A percentile compares a stretch with the other conserved stretches of the same genome.
Conservation (phyloP, 1,284 basidiomycete species). For the Hypsizygus ulmarius region DNA sequence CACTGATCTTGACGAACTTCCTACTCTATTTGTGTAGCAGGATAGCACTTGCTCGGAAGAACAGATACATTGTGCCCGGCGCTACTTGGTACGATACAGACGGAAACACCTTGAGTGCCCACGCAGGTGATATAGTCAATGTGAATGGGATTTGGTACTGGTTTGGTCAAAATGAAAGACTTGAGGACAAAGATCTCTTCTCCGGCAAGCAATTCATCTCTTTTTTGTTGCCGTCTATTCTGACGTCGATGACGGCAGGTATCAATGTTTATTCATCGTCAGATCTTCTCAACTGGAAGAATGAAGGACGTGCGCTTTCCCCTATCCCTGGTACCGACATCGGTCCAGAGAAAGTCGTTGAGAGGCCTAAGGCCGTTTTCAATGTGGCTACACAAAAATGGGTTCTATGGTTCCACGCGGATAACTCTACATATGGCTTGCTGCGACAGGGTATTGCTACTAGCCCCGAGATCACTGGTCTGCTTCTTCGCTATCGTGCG, state of each 20-base stretch:
- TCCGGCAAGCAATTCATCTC: conserved; percentile 11
- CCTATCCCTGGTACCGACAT: conserved; percentile 24
- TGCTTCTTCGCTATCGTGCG: neutral
- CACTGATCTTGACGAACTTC: neutral
- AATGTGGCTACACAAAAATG: conserved; percentile 21
- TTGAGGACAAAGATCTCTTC: conserved; percentile 19
- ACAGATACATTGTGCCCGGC: conserved; percentile 26
- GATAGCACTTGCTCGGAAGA: conserved; percentile 15
- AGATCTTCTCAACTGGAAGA: conserved; percentile 27
- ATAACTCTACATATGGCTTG: conserved; percentile 25
- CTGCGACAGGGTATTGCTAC: conserved; percentile 24
- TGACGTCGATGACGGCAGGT: conserved; percentile 5
- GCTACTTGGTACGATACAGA: conserved; percentile 26
- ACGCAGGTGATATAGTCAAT: conserved; percentile 22
- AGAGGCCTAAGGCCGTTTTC: conserved; percentile 26
- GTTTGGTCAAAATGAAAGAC: conserved; percentile 22
- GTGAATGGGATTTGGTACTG: conserved; percentile 18
- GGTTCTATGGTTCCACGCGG: conserved; percentile 27
- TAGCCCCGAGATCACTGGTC: conserved; percentile 26
- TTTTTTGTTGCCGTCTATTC: neutral
- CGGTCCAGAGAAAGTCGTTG: conserved; percentile 22
- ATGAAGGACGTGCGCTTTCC: conserved; percentile 24
- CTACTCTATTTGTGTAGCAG: neutral
- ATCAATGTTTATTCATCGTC: conserved; percentile 25
- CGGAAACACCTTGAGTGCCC: conserved; percentile 22